These are phyloP conservation scores for Globisporangium perplexum DNA, from an alignment of 352 stramenopile species.

Conservation along the genomic window DNA sequence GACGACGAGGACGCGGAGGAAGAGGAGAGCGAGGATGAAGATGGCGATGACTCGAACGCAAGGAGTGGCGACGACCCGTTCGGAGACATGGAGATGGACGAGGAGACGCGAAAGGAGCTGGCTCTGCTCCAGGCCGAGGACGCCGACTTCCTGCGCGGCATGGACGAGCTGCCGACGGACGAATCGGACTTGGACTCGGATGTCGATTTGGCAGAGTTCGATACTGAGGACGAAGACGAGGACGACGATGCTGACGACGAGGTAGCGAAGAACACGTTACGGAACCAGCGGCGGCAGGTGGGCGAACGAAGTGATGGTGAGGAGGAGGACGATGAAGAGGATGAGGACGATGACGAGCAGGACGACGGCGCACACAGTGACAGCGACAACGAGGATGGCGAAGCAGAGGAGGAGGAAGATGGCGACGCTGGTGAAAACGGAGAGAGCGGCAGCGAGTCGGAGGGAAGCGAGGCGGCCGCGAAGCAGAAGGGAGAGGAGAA, in stretches of 20 bases:
- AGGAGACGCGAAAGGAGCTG: constrained; percentile 74
- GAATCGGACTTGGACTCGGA: constrained; percentile 74
- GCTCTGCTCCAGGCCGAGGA: constrained; percentile 72
- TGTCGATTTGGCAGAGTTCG: constrained; percentile 53
- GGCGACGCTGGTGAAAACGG: constrained; percentile 18
- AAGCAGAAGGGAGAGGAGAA: constrained; percentile 12
- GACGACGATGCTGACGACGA: constrained; percentile 32
- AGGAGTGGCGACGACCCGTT: constrained; percentile 16
- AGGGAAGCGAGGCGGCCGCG: constrained; percentile 16
- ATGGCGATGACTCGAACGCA: constrained; percentile 10
- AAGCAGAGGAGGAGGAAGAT: constrained; percentile 13
- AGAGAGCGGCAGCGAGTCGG: constrained; percentile 13
- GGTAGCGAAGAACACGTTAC: constrained; percentile 44
- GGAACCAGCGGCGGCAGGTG: constrained; percentile 31
- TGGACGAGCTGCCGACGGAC: constrained; percentile 82
- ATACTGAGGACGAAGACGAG: constrained; percentile 55
- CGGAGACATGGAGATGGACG: constrained; percentile 67
- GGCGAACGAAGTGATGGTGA: constrained; percentile 16
- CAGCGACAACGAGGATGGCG: constrained; percentile 4
- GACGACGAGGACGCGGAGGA: constrained; percentile 8
- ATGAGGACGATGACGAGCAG: constrained; percentile 13
- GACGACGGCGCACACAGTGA: constrained; percentile 2
- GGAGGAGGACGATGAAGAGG: constrained; percentile 10
- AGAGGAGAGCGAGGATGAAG: constrained; percentile 21
- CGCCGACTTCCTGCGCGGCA: constrained; percentile 73